phyloP scores from a whole-genome alignment of 495 filamentous ascomycete genomes.

The Xylaria telfairii region DNA sequence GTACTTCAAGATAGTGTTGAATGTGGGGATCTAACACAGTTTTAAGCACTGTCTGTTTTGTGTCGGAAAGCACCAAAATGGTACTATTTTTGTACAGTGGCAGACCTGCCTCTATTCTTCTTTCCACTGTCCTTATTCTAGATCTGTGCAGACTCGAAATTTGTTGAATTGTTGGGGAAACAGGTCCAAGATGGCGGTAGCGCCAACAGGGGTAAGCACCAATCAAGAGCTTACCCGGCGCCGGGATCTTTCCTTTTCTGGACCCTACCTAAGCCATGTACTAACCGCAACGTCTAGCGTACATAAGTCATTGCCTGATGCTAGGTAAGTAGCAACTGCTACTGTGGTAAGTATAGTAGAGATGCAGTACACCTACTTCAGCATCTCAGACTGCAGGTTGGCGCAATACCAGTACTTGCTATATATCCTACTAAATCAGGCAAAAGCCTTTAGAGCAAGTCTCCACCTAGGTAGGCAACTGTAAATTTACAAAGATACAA shows the following conservation, averaged over 20 bases:
- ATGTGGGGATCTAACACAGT: conserved; percentile 14
- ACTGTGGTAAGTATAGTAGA: no score
- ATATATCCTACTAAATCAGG: no score
- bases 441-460: no score
- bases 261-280: no score
- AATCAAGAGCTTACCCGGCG: conserved; percentile 26
- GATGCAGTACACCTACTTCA: no score
- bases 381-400: no score
- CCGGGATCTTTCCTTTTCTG: conserved; percentile 37
- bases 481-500: no score
- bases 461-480: no score
- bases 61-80: not conserved
- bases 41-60: not conserved
- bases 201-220: conserved; percentile 28
- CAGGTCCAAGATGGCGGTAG: conserved; percentile 32
- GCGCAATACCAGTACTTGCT: no score
- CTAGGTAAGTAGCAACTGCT: no score
- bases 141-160: conserved; percentile 32
- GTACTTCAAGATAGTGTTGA: conserved; percentile 12
- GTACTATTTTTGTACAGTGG: not conserved
- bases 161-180: conserved; percentile 48
- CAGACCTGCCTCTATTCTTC: not conserved
- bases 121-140: conserved; percentile 1
- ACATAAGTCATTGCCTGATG: conserved; percentile 12
- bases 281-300: not conserved